A percentile compares a stretch with the other conserved stretches of the same genome.
Conservation (phyloP, 2,329 filamentous ascomycete genomes). For the Intubia oerlemansii region DNA sequence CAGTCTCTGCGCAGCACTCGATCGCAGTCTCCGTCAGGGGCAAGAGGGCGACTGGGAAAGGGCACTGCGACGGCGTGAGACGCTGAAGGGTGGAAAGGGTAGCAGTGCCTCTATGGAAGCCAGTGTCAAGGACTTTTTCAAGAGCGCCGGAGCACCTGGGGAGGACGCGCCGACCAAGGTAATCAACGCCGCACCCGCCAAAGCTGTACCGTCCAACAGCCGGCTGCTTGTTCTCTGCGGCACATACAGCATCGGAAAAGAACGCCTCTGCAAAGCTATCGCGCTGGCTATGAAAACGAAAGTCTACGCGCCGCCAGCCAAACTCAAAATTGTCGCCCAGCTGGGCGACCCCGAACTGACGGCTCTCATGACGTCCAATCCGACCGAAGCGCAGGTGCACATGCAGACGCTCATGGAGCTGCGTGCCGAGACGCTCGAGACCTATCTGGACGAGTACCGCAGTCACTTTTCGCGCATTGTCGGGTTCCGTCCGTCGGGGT, state of each 20-base stretch:
- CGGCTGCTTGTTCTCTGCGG: slow-evolving; percentile 81
- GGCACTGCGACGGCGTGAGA: slow-evolving; percentile 15
- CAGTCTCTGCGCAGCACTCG: slow-evolving; percentile 49
- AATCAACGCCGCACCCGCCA: slow-evolving; percentile 14
- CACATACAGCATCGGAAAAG: slow-evolving; percentile 95
- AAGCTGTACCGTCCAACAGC: too few species aligned
- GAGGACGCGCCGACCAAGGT: slow-evolving; percentile 9
- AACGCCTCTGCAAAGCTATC: slow-evolving; percentile 84
- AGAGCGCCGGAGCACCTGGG: too few species aligned
- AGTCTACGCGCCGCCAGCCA: slow-evolving; percentile 68
- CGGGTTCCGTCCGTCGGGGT: slow-evolving; percentile 80
- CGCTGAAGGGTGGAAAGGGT: slow-evolving; percentile 15
- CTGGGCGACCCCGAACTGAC: slow-evolving; percentile 71
- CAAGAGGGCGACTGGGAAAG: slow-evolving; percentile 25
- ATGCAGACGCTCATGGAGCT: slow-evolving; percentile 97
- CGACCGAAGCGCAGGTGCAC: slow-evolving; percentile 76
- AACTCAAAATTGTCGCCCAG: slow-evolving; percentile 66
- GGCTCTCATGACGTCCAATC: slow-evolving; percentile 56
- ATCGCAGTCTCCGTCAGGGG: slow-evolving; percentile 13
- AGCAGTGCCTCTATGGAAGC: slow-evolving; percentile 6
- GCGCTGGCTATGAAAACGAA: slow-evolving; percentile 69
- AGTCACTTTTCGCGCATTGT: slow-evolving; percentile 71
- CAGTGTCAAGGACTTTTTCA: slow-evolving; percentile 31
- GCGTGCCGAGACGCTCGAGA: slow-evolving; percentile 69
- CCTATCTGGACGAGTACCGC: slow-evolving; percentile 65